phyloP scores from a whole-genome alignment of 371 early-diverging fungal genomes.

The Entomophthora muscae region DNA sequence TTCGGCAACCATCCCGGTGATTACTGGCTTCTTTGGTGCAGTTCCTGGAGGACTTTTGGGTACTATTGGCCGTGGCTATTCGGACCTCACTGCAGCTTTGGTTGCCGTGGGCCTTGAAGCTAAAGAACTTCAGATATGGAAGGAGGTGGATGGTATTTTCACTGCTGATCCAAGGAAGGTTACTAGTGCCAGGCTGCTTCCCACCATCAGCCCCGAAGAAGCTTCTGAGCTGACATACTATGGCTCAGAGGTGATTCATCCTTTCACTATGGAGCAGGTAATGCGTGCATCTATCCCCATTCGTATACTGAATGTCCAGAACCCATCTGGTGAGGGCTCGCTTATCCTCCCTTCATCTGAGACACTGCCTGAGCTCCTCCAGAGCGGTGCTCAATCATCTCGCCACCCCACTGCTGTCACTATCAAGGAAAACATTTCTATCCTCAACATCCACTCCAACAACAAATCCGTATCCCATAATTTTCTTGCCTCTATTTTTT shows the following conservation, averaged over 20 bases:
- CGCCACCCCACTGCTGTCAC: conserved; percentile 90
- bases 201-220: conserved; percentile 90
- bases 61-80: conserved; percentile 94
- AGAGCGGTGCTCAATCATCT: conserved; percentile 53
- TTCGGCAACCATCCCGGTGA: conserved; percentile 58
- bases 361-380: conserved; percentile 21
- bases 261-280: conserved; percentile 98
- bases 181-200: conserved; percentile 68
- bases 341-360: conserved; percentile 57
- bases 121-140: conserved; percentile 93
- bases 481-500: conserved; percentile 87
- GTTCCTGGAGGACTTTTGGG: conserved; percentile 83
- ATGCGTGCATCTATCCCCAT: conserved; percentile 89
- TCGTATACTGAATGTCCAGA: conserved; percentile 92
- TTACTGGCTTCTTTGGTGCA: conserved; percentile 90
- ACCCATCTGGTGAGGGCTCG: conserved; percentile 79
- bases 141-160: conserved; percentile 97
- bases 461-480: conserved; percentile 87
- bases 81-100: conserved; percentile 90
- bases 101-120: conserved; percentile 77
- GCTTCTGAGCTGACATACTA: conserved; percentile 97
- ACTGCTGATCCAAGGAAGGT: conserved; percentile 98
- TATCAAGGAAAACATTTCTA: conserved; percentile 83
- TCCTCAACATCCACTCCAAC: conserved; percentile 89
- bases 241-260: conserved; percentile 95